Base-by-base conservation (phyloP, 805 yeast genomes). In the Lipomyces anomalus region DNA sequence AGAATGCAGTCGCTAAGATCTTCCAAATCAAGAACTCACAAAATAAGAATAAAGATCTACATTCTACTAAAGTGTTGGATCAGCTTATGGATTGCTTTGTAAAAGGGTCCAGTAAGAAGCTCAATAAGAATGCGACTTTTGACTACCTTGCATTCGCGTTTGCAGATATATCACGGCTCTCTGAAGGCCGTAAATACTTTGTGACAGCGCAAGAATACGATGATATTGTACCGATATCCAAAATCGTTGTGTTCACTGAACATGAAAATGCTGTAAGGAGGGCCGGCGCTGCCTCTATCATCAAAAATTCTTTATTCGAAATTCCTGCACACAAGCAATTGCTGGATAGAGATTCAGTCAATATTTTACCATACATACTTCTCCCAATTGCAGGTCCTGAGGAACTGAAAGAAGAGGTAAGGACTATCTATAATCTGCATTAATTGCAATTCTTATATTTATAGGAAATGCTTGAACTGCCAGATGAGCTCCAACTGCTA, bases 251-350 rank as follows among this genome's bases (percentile, higher is more conserved):
- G 0, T 88, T 87, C 66, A 83, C 96, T 3, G 89, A 85, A 60
- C 78, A 80, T 58, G 89, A 83, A 59, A 72, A 85, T 11, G 78
- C 78, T 57, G 77, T 78, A 22, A 79, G 97, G 67, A 76, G 97
- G 66, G 89, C 84, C 61, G 97, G 95, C 60, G 89, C 86, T 32
- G 94, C 95, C 1, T 83, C 95, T 4, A 84, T 96, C 1, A 84
- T 92, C 56, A 90, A 92, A 63, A 90, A 90, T 65, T 76, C 90
- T 0, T 68, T 90, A 40, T 90, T 90, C 59, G 95, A 89, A 60
- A 70, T 84, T 1, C 76, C 79, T 34, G 65, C 76, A 29, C 97
- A 90, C 61, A 66, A 66, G 56, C 63, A 61, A 21, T 68, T 90
- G 36, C 63, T 87, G 34, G 70, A 68, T 3, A 82, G 84, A 57